Base-by-base conservation (phyloP, 2,329 filamentous ascomycete species). In the Talaromyces sp. region DNA sequence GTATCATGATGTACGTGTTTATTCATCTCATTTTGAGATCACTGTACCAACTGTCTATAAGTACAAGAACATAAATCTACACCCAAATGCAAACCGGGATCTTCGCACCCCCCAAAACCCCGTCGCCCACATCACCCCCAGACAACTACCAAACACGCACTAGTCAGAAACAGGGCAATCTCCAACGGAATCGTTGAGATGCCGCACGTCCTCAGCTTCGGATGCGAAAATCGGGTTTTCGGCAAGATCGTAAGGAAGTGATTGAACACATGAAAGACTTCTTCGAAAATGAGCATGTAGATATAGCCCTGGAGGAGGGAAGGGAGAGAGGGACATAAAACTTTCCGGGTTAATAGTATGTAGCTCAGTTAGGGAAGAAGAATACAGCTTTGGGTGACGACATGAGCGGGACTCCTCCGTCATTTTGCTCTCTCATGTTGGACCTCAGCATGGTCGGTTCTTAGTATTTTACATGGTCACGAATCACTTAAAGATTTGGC, bases 11-110 rank as follows among this genome's bases (percentile, higher is more conserved):
- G 27, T 50, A 31, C 22, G 24, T 13, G 24, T 16, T 16, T 31
- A 27, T 50, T 16, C 7, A 27, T 50, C 22, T 27, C 6, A 27
- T 27, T 27, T 27, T 5, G 3, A 27, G 27, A 27, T 27, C 27
- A 27, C 2, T 27, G 6, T 27, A 27, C 27, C 27, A 27, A 1
- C 27, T 27, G 27, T 27, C 27, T 2, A 22, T 22, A 2, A 22
- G 1, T 22, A 22, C 2, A 2, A 22, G 22, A 22, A 22, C 22
- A 22, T 22, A 22, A 22, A 22, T 22, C 19, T 22, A 22, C 59
- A 67, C 31, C 50, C 14, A 19, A 6, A 31, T 2, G 67, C 60
- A 13, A 66, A 33, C 33, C 33, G 66, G 62, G 59, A 67, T 64
- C 19, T 37, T 9, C 14, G 57, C 19, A 45, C n/a, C 22, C 13